These are phyloP conservation scores for Saccharomyces hybrid DNA, from an alignment of 1,139 yeast species.

Conservation along the genomic window DNA sequence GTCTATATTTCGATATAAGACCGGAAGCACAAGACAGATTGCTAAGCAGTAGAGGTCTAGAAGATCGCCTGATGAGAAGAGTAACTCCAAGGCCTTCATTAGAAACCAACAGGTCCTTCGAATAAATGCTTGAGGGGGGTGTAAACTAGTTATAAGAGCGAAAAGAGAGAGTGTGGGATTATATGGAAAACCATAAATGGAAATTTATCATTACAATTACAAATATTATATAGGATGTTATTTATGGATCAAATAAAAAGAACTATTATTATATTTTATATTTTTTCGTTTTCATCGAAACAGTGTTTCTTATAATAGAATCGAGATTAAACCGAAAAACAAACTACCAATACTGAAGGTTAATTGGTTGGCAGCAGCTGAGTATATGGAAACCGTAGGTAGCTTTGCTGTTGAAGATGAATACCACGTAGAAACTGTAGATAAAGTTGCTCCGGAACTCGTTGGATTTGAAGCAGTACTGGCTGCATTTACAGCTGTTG, in stretches of 20 bases:
- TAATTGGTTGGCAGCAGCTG: background rate
- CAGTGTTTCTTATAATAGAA: background rate
- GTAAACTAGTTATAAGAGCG: background rate
- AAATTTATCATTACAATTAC: background rate
- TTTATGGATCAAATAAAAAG: background rate
- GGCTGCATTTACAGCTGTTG: background rate
- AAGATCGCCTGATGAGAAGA: conserved; percentile 26
- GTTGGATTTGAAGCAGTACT: background rate
- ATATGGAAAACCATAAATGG: background rate
- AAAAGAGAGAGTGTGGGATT: background rate
- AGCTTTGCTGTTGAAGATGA: background rate
- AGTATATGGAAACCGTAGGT: background rate
- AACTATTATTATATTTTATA: background rate
- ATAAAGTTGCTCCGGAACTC: background rate
- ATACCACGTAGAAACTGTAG: background rate
- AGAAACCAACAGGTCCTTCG: conserved; percentile 10
- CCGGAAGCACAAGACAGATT: conserved; percentile 38
- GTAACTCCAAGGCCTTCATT: conserved; percentile 28
- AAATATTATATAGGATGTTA: background rate
- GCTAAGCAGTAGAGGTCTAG: conserved; percentile 30
- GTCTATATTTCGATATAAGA: conserved; percentile 46
- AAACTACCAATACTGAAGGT: background rate
- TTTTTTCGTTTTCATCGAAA: background rate
- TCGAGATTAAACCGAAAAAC: background rate
- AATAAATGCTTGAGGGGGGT: background rate